A percentile compares a stretch with the other conserved stretches of the same genome.
Evolutionary conservation across 371 early-diverging fungal species (phyloP).

Genomic region (Parasitella parasitica): DNA sequence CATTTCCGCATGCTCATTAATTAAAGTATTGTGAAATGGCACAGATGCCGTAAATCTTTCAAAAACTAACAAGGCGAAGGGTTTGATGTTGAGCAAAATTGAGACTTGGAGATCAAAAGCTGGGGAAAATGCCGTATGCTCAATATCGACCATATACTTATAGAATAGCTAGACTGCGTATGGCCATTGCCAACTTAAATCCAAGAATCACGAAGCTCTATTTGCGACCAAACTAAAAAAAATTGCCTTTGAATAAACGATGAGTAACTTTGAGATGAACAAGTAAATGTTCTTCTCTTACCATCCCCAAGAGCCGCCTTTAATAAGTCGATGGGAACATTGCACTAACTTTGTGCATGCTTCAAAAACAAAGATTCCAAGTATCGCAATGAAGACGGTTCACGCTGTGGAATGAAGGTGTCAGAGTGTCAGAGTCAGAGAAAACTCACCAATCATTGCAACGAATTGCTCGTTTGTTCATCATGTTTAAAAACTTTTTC

Average conservation of each 20-base stretch:
- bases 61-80: background rate
- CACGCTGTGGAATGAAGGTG: too few species aligned
- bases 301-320: too few species aligned
- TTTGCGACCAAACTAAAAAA: too few species aligned
- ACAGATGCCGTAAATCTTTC: background rate
- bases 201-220: too few species aligned
- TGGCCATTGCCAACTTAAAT: constrained; percentile 4
- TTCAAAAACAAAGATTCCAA: too few species aligned
- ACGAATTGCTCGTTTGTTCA: background rate
- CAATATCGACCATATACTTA: constrained; percentile 2
- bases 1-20: background rate
- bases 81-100: constrained; percentile 5
- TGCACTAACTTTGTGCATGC: too few species aligned
- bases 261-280: too few species aligned
- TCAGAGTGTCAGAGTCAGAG: too few species aligned
- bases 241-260: too few species aligned
- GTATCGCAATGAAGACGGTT: too few species aligned
- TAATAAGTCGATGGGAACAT: too few species aligned
- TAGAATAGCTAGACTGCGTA: constrained; percentile 7
- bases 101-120: background rate
- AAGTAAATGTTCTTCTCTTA: too few species aligned
- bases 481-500: background rate
- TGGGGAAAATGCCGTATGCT: background rate
- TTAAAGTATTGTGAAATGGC: background rate
- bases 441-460: background rate